Evolutionary conservation across 306 rosid genomes (phyloP).

Genomic region (Sesbania bispinosa): DNA sequence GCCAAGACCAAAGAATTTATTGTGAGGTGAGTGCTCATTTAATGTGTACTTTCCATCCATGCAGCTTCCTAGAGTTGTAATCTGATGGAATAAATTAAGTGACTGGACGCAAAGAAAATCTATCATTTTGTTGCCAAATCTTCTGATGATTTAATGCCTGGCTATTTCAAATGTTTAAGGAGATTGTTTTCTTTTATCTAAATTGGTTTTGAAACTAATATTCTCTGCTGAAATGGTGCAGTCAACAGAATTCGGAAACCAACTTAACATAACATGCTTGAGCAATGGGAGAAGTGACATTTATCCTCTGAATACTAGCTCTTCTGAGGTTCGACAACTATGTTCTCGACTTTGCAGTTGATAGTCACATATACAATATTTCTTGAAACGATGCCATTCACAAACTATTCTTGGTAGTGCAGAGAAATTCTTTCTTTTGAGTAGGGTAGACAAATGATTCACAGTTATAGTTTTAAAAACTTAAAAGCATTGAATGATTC

Average conservation of each 20-base stretch:
- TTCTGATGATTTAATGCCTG: not conserved
- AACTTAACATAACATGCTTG: slow-evolving; percentile 61
- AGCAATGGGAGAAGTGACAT: slow-evolving; percentile 51
- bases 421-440: slow-evolving; percentile 12
- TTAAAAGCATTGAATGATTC: too few species aligned
- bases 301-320: slow-evolving; percentile 30
- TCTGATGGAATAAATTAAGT: not conserved
- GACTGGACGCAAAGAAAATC: not conserved
- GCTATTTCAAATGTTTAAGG: not conserved
- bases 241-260: slow-evolving; percentile 48
- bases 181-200: not conserved
- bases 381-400: slow-evolving; percentile 5
- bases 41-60: not conserved
- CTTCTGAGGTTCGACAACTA: slow-evolving; percentile 38
- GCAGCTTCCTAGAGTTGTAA: not conserved
- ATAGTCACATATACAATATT: slow-evolving; percentile 22
- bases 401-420: slow-evolving; percentile 16
- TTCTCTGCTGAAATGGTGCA: slow-evolving; percentile 29
- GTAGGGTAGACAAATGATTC: too few species aligned
- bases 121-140: not conserved
- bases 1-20: slow-evolving; percentile 32
- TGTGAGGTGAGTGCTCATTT: slow-evolving; percentile 53
- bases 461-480: too few species aligned
- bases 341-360: slow-evolving; percentile 55
- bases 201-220: slow-evolving; percentile 10